Base-by-base conservation (phyloP, 148 eudicot genomes). In the Heliamphora exappendiculata region DNA sequence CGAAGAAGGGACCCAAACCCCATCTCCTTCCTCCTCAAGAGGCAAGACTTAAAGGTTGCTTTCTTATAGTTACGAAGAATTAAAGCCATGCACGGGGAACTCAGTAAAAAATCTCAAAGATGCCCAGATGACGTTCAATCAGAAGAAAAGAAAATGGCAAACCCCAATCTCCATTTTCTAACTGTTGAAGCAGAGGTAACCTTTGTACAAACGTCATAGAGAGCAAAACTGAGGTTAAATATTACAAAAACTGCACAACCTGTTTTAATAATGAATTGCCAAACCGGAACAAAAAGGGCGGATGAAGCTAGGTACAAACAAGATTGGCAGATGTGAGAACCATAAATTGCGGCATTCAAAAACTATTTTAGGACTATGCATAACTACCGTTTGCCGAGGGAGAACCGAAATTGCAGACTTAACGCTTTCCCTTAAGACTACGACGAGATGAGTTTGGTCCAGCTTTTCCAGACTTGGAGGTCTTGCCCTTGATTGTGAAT, bases 401-500 rank as follows among this genome's bases (percentile, higher is more conserved):
- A 34, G 3, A 57, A 17, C 53, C 19, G 39, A 37, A 51, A 26
- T n/a, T 24, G 66, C 39, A 66, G 2, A 47, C 44, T 81, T 42
- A 77, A 53, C 76, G 24, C 33, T 79, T 81, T 49, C 79, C 72
- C 70, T 82, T 85, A 47, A 74, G 34, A 54, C 50, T 57, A 41
- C 36, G 33, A 60, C 69, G 76, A 37, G 84, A 37, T 71, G 70
- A 59, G 72, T 78, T 80, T 11, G 64, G 20, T 26, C 34, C 14
- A 49, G 80, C 44, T 79, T 83, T 85, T 74, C 76, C 72, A 55
- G 78, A 36, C 85, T 92, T 89, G 5, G 68, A 72, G 69, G 65
- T 85, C 84, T 88, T 89, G 41, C 87, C 83, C 82, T 89, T 89
- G 26, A 72, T 51, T 49, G 69, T 70, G 50, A 39, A 73, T 13